A percentile compares a stretch with the other conserved stretches of the same genome.
These are phyloP conservation scores for Neurospora discreta DNA, from an alignment of 495 filamentous ascomycete genomes.

Conservation along the genomic window DNA sequence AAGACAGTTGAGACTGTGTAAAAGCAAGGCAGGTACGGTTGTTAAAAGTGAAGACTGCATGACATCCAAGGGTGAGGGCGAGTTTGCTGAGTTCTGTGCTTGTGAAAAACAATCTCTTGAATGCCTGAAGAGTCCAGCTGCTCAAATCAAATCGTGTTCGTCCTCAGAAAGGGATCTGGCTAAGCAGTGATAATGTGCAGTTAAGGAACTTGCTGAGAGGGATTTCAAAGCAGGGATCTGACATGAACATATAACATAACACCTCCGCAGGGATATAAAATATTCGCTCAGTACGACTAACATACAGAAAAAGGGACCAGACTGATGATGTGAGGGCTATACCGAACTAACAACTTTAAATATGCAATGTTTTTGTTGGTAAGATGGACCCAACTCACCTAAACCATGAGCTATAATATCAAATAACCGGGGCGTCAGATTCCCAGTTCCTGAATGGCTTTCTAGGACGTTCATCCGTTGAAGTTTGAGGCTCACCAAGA, in stretches of 20 bases:
- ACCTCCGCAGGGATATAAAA: too few species aligned
- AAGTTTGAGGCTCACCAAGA: neutral
- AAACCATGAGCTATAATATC: neutral
- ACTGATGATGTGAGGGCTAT: too few species aligned
- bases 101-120: neutral
- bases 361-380: neutral
- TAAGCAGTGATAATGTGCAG: neutral
- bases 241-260: neutral
- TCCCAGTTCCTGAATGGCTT: neutral
- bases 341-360: too few species aligned
- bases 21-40: neutral
- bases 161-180: neutral
- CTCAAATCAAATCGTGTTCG: neutral
- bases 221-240: neutral
- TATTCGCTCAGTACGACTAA: too few species aligned
- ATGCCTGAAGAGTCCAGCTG: neutral
- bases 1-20: neutral
- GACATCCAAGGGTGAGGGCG: neutral
- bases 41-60: neutral
- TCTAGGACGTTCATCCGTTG: neutral
- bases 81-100: neutral
- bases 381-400: neutral
- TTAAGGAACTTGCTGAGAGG: neutral
- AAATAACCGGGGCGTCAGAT: neutral
- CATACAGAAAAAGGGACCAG: too few species aligned